phyloP scores from a whole-genome alignment of 202 grass and related monocot species.

The Musa balbisiana region DNA sequence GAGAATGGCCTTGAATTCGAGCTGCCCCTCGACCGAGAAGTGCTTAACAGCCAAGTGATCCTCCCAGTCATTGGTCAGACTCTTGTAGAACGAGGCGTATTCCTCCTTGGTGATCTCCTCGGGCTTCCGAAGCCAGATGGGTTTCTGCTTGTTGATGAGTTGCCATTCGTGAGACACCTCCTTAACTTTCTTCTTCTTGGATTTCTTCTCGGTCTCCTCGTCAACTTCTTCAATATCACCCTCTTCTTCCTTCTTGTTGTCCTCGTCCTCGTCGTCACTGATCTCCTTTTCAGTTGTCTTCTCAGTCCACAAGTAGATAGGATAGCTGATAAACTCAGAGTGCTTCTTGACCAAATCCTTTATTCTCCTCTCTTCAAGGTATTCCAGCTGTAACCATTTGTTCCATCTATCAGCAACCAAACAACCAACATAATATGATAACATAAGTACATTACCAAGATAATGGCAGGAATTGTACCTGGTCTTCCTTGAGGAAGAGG shows the following conservation, averaged over 20 bases:
- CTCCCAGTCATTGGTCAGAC: conserved; percentile 62
- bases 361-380: conserved; percentile 58
- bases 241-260: conserved; percentile 38
- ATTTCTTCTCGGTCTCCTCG: not conserved
- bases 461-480: conserved; percentile 15
- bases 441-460: not conserved
- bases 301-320: conserved; percentile 77
- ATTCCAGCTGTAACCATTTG: conserved; percentile 39
- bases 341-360: conserved; percentile 85
- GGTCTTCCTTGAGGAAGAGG: conserved; percentile 69
- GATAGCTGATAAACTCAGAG: conserved; percentile 81
- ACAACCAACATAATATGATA: too few species aligned
- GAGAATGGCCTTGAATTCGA: conserved; percentile 44
- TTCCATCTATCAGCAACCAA: too few species aligned
- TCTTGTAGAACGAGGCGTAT: conserved; percentile 73
- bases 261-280: conserved; percentile 60
- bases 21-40: conserved; percentile 51
- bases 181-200: not conserved
- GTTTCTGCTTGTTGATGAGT: conserved; percentile 81
- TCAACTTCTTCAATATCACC: conserved; percentile 26
- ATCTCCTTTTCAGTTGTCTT: conserved; percentile 86
- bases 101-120: conserved; percentile 42
- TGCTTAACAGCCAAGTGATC: conserved; percentile 57
- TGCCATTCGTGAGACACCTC: conserved; percentile 59
- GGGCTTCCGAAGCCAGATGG: conserved; percentile 54